Conservation (phyloP, 768 basidiomycete species). For the Aureoboletus auriporus region DNA sequence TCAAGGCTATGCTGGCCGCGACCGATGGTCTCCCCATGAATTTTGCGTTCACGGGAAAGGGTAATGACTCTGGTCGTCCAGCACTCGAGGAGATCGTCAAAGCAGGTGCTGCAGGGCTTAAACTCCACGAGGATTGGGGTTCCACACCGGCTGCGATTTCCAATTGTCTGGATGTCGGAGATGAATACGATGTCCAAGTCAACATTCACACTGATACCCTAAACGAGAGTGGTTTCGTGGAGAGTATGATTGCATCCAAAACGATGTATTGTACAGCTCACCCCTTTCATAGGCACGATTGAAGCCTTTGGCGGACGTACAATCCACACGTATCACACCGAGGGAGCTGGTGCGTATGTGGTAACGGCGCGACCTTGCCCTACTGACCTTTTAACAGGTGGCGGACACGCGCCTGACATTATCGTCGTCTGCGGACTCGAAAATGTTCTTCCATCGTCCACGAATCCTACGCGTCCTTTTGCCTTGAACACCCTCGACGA, state of each 20-base stretch:
- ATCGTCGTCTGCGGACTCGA: conserved; percentile 90
- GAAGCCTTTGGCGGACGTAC: conserved; percentile 85
- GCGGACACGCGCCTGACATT: conserved; percentile 97
- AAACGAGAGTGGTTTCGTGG: conserved; percentile 96
- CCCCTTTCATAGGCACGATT: conserved; percentile 61
- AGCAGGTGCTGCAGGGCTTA: conserved; percentile 86
- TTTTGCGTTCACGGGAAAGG: conserved; percentile 94
- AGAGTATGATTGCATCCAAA: conserved; percentile 51
- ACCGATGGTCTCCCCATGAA: conserved; percentile 90
- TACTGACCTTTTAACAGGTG: conserved; percentile 43
- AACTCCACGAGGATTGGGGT: conserved; percentile 98
- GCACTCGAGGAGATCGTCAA: conserved; percentile 78
- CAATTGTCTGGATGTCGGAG: conserved; percentile 74
- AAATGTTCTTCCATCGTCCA: conserved; percentile 94
- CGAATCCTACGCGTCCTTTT: conserved; percentile 94
- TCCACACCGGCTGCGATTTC: conserved; percentile 79
- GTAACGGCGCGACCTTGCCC: background rate
- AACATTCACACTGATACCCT: conserved; percentile 95
- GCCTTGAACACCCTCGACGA: conserved; percentile 91
- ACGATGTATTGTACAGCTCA: background rate
- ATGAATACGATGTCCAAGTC: conserved; percentile 93
- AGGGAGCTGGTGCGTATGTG: conserved; percentile 71
- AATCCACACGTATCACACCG: conserved; percentile 96
- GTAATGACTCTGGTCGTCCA: conserved; percentile 77
- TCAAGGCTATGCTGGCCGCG: conserved; percentile 86